These are phyloP conservation scores for Wickerhamomyces sp. DNA, from an alignment of 1,139 yeast genomes.

Conservation along the genomic window DNA sequence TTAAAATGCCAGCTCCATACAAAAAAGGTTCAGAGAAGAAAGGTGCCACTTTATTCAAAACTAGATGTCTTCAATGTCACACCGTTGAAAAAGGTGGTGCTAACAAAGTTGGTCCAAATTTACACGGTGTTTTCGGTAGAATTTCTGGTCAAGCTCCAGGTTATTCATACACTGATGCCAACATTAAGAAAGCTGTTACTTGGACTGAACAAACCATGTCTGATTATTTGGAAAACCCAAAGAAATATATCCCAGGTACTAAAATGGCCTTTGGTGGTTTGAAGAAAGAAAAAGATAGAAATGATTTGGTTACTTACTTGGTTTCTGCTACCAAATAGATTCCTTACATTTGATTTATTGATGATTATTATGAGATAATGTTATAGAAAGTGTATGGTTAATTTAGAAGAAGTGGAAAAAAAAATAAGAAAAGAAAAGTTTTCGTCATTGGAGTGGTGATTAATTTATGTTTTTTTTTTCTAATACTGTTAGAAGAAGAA, in stretches of 20 bases:
- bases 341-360: background rate
- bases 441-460: background rate
- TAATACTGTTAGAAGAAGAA: background rate
- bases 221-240: conserved; percentile 98
- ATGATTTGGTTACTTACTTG: conserved; percentile 91
- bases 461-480: too few species aligned
- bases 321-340: conserved; percentile 65
- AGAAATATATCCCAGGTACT: conserved; percentile 99
- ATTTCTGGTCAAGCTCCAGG: conserved; percentile 89
- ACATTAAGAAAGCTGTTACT: conserved; percentile 88
- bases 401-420: too few species aligned
- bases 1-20: conserved; percentile 28
- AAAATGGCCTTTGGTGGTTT: conserved; percentile 99
- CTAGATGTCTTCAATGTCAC: conserved; percentile 99
- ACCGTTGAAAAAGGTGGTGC: conserved; percentile 95
- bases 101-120: conserved; percentile 98
- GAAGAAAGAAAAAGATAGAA: conserved; percentile 98
- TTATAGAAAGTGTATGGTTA: too few species aligned
- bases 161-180: conserved; percentile 95
- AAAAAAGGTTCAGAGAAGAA: conserved; percentile 79
- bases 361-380: too few species aligned
- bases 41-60: conserved; percentile 97
- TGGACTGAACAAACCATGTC: conserved; percentile 90
- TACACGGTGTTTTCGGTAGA: conserved; percentile 93
- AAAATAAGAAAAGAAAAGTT: too few species aligned